Conservation (phyloP, 768 basidiomycete genomes). For the Multifurca ochricompacta region DNA sequence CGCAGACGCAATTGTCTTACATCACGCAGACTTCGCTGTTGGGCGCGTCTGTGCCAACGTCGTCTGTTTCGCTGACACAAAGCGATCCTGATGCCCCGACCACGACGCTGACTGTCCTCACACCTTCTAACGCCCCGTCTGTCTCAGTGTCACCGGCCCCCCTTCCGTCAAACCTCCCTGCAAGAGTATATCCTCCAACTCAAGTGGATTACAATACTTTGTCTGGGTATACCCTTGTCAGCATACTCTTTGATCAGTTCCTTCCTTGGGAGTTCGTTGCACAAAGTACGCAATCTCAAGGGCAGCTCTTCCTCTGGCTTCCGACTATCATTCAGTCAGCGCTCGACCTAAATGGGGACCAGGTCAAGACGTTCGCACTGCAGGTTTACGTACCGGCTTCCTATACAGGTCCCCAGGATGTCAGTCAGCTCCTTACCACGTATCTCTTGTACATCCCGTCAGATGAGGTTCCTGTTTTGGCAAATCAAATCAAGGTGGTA, state of each 20-base stretch:
- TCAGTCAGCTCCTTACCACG: slow-evolving; percentile 50
- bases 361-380: slow-evolving; percentile 49
- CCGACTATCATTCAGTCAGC: slow-evolving; percentile 45
- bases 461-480: slow-evolving; percentile 48
- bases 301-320: slow-evolving; percentile 71
- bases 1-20: slow-evolving; percentile 31
- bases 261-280: slow-evolving; percentile 71
- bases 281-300: slow-evolving; percentile 44
- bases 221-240: slow-evolving; percentile 44
- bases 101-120: slow-evolving; percentile 26
- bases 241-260: slow-evolving; percentile 48
- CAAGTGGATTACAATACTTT: slow-evolving; percentile 25
- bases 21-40: slow-evolving; percentile 32
- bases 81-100: slow-evolving; percentile 34
- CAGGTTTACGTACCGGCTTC: slow-evolving; percentile 58
- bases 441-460: slow-evolving; percentile 66
- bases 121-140: slow-evolving; percentile 16
- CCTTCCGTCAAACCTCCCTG: slow-evolving; percentile 56
- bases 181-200: slow-evolving; percentile 43
- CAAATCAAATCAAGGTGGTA: slow-evolving; percentile 52
- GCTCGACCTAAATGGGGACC: slow-evolving; percentile 31
- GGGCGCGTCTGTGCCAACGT: slow-evolving; percentile 21
- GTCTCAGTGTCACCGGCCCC: slow-evolving; percentile 28
- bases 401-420: slow-evolving; percentile 44
- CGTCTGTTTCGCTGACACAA: slow-evolving; percentile 20